phyloP scores from a whole-genome alignment of 495 filamentous ascomycete species.

The Penicillium manginii region DNA sequence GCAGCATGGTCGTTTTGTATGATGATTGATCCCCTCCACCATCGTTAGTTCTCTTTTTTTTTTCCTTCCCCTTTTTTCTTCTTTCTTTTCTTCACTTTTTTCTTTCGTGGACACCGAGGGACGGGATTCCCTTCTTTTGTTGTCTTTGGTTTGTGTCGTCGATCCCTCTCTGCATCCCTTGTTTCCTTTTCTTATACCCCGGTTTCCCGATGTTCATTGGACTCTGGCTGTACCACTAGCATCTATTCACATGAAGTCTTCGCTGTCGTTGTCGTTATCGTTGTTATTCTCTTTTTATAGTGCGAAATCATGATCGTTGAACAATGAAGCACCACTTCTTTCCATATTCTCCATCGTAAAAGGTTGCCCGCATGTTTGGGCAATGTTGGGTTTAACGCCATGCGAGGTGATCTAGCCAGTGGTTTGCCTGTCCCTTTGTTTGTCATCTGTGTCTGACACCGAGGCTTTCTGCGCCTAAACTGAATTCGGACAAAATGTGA shows the following conservation, averaged over 20 bases:
- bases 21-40: constrained; percentile 19
- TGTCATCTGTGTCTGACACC: background rate
- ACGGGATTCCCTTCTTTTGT: constrained; percentile 28
- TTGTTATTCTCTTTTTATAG: constrained; percentile 15
- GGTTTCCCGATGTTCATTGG: constrained; percentile 40
- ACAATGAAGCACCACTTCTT: constrained; percentile 6
- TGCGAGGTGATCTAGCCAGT: background rate
- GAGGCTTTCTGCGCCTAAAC: constrained; percentile 8
- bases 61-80: background rate
- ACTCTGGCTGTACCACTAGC: constrained; percentile 45
- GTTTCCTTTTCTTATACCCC: constrained; percentile 38
- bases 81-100: constrained; percentile 7
- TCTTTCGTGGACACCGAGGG: constrained; percentile 15
- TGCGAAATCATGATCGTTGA: constrained; percentile 21
- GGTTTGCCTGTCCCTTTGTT: constrained; percentile 1
- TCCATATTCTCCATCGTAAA: background rate
- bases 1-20: constrained; percentile 26
- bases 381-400: background rate
- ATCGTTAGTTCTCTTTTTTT: constrained; percentile 8
- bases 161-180: constrained; percentile 20
- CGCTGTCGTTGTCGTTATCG: constrained; percentile 2
- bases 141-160: constrained; percentile 19
- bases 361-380: background rate
- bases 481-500: constrained; percentile 4
- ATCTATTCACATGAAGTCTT: constrained; percentile 20